Percentiles rank a stretch among this genome's conserved stretches.
phyloP scores from a whole-genome alignment of 2,329 filamentous ascomycete species.

The Podosphaera fusca region DNA sequence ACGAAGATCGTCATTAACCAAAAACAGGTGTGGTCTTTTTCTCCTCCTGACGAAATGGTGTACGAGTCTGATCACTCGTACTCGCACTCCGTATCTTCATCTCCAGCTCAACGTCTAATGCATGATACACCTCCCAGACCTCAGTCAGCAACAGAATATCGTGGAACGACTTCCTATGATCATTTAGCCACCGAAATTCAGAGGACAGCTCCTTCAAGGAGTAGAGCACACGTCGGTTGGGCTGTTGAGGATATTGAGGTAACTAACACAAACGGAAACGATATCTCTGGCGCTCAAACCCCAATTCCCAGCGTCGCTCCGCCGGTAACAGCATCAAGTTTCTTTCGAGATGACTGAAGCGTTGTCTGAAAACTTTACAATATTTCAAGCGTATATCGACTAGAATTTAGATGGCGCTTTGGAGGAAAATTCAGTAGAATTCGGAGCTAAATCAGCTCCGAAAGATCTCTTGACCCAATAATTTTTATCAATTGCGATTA shows the following conservation, averaged over 20 bases:
- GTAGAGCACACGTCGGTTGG: background rate
- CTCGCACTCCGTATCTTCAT: constrained; percentile 8
- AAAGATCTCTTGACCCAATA: background rate
- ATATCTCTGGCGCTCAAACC: background rate
- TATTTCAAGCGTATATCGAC: background rate
- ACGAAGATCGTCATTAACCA: constrained; percentile 12
- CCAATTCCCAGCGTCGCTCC: background rate
- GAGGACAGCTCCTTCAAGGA: background rate
- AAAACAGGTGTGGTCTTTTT: constrained; percentile 74
- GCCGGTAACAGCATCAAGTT: background rate
- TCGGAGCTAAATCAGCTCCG: background rate
- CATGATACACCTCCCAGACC: constrained; percentile 11
- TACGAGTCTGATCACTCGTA: constrained; percentile 13
- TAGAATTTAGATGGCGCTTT: background rate
- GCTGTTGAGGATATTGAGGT: background rate
- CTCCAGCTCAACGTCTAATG: constrained; percentile 10
- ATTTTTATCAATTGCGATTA: background rate
- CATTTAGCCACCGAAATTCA: constrained; percentile 11
- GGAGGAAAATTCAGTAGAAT: background rate
- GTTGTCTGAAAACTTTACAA: too few species aligned
- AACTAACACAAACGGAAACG: background rate
- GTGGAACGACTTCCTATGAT: constrained; percentile 7
- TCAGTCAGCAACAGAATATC: constrained; percentile 15
- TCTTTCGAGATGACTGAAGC: constrained; percentile 1
- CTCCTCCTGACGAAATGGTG: constrained; percentile 51